A percentile compares a stretch with the other conserved stretches of the same genome.
These are phyloP conservation scores for Purpureocillium lavendulum DNA, from an alignment of 2,329 filamentous ascomycete genomes.

Conservation along the genomic window DNA sequence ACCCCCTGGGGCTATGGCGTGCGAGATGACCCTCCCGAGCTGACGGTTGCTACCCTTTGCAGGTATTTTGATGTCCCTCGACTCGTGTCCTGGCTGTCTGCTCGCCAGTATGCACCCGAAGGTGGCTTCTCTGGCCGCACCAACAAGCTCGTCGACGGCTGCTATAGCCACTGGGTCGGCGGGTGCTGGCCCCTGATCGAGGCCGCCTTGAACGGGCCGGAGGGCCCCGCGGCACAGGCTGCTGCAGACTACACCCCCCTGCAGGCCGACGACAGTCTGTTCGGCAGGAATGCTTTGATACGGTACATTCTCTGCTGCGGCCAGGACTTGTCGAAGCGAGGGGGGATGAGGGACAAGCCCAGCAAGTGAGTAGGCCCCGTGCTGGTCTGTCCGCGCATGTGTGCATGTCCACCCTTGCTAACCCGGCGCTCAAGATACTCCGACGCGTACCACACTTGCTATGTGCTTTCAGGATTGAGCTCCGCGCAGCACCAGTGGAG, in stretches of 20 bases:
- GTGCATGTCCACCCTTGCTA: constrained; percentile 1
- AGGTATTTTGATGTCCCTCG: constrained; percentile 70
- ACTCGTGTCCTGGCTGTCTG: constrained; percentile 80
- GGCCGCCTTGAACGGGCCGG: constrained; percentile 57
- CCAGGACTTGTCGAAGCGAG: constrained; percentile 61
- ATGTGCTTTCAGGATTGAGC: constrained; percentile 80
- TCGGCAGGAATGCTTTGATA: constrained; percentile 75
- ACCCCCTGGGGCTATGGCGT: constrained; percentile 3
- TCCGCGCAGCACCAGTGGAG: constrained; percentile 65
- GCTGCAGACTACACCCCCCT: constrained; percentile 17
- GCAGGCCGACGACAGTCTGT: constrained; percentile 43
- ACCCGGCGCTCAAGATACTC: constrained; percentile 45
- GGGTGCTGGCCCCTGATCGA: constrained; percentile 90
- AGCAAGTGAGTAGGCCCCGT: constrained; percentile 56
- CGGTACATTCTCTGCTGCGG: constrained; percentile 87
- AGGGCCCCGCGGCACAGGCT: too few relatives aligned
- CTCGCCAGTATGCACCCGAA: constrained; percentile 82
- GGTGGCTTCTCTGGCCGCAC: constrained; percentile 89
- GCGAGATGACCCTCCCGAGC: constrained; percentile 22
- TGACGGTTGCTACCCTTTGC: not conserved
- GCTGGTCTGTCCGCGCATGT: constrained; percentile 1
- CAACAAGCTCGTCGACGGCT: constrained; percentile 96
- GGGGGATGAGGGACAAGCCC: constrained; percentile 89
- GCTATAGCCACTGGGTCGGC: constrained; percentile 97
- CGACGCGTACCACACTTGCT: constrained; percentile 90